Percentiles rank a stretch among this genome's conserved stretches.
phyloP scores from a whole-genome alignment of 2,329 filamentous ascomycete genomes.

The Metarhizium brunneum region DNA sequence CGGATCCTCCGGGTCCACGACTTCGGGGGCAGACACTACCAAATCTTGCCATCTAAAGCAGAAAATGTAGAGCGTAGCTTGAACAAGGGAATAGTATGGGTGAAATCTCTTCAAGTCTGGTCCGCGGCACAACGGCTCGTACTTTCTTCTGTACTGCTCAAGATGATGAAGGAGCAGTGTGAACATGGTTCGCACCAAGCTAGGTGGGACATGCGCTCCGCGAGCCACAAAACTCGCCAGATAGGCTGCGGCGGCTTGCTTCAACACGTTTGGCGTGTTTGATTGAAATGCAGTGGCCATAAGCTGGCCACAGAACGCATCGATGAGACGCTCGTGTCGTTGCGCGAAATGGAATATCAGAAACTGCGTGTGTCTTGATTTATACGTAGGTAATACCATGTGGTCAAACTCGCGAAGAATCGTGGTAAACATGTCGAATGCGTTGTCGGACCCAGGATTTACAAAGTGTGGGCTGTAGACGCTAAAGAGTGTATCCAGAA shows the following conservation, averaged over 20 bases:
- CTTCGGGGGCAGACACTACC: conserved; percentile 51
- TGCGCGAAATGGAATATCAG: conserved; percentile 94
- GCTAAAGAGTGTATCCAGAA: conserved; percentile 79
- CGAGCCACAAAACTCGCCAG: conserved; percentile 90
- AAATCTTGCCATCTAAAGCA: conserved; percentile 97
- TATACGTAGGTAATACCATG: conserved; percentile 83
- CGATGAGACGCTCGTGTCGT: conserved; percentile 65
- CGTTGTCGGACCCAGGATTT: conserved; percentile 56
- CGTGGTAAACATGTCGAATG: conserved; percentile 65
- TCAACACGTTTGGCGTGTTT: conserved; percentile 61
- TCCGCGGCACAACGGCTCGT: conserved; percentile 67
- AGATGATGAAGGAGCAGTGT: conserved; percentile 69
- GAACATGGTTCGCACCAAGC: conserved; percentile 75
- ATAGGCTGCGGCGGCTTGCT: conserved; percentile 83
- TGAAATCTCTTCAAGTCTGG: conserved; percentile 79
- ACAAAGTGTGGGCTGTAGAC: conserved; percentile 69
- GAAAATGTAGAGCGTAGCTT: conserved; percentile 87
- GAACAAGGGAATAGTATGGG: conserved; percentile 79
- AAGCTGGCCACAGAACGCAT: conserved; percentile 73
- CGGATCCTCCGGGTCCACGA: conserved; percentile 52
- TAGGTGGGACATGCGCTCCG: conserved; percentile 68
- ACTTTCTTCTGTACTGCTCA: conserved; percentile 60
- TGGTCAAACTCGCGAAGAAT: conserved; percentile 78
- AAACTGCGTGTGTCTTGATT: conserved; percentile 90
- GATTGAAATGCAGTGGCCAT: conserved; percentile 39